Evolutionary conservation across 2,329 filamentous ascomycete species (phyloP).

Genomic region (Colletotrichum agaves): DNA sequence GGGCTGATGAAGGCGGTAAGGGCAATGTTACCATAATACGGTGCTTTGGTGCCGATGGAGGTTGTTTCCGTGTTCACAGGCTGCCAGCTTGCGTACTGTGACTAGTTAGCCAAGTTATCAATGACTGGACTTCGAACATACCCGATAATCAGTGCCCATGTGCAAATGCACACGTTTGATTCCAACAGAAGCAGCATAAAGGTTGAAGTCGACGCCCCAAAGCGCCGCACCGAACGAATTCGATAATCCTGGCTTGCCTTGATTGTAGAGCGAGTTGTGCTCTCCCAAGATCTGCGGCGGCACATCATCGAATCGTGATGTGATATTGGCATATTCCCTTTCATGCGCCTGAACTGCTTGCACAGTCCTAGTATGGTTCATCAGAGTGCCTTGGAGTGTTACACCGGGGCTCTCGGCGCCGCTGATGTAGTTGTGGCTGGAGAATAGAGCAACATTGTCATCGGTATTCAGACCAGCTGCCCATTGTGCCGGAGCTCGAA

Average conservation of each 20-base stretch:
- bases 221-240: conserved; percentile 74
- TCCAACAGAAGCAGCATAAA: conserved; percentile 65
- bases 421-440: conserved; percentile 73
- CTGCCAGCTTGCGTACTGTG: conserved; percentile 68
- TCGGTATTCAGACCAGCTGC: conserved; percentile 62
- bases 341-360: conserved; percentile 60
- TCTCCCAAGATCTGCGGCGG: conserved; percentile 69
- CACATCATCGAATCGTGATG: conserved; percentile 53
- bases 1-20: conserved; percentile 66
- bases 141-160: conserved; percentile 69
- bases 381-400: conserved; percentile 69
- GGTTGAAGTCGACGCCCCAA: conserved; percentile 72
- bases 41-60: conserved; percentile 67
- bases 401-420: conserved; percentile 69
- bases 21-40: conserved; percentile 72
- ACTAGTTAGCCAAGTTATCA: conserved; percentile 3
- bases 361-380: conserved; percentile 69
- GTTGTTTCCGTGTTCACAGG: conserved; percentile 62
- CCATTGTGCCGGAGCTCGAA: conserved; percentile 64
- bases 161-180: conserved; percentile 72
- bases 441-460: conserved; percentile 62
- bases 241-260: conserved; percentile 69
- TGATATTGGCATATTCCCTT: conserved; percentile 56
- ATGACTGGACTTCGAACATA: conserved; percentile 34
- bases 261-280: conserved; percentile 70